Conservation (phyloP, 2,329 filamentous ascomycete genomes). For the Fusarium phyllophilum region DNA sequence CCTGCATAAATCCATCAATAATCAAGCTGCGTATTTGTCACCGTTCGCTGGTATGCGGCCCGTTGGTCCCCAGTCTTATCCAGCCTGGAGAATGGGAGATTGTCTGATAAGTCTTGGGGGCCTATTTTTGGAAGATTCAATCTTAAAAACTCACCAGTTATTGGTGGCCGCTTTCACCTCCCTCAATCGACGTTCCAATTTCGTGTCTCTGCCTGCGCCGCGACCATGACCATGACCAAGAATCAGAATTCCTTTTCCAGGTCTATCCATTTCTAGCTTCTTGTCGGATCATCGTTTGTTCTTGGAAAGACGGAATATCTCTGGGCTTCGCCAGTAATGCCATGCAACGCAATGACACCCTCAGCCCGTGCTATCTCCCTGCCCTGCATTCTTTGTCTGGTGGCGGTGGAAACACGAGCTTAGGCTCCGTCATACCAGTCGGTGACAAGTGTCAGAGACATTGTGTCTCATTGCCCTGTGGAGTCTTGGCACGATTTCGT, state of each 20-base stretch:
- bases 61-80: conserved; percentile 12
- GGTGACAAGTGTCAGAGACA: conserved; percentile 6
- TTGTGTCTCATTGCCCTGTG: conserved; percentile 27
- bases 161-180: conserved; percentile 14
- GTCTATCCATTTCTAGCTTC: neutral
- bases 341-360: neutral
- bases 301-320: neutral
- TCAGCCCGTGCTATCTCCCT: conserved; percentile 2
- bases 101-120: conserved; percentile 20
- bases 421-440: conserved; percentile 22
- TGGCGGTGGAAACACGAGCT: conserved; percentile 16
- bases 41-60: conserved; percentile 29
- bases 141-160: conserved; percentile 30
- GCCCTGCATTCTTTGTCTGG: conserved; percentile 23
- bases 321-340: conserved; percentile 23
- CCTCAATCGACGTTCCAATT: neutral
- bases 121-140: conserved; percentile 37
- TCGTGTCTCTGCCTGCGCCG: neutral
- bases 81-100: conserved; percentile 25
- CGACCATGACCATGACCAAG: conserved; percentile 7
- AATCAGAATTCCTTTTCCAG: neutral
- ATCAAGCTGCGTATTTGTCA: conserved; percentile 7
- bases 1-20: conserved; percentile 8
- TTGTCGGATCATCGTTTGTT: conserved; percentile 10
- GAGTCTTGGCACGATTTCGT: neutral